Evolutionary conservation across 495 filamentous ascomycete species (phyloP).

Genomic region (Parmelia sp.): DNA sequence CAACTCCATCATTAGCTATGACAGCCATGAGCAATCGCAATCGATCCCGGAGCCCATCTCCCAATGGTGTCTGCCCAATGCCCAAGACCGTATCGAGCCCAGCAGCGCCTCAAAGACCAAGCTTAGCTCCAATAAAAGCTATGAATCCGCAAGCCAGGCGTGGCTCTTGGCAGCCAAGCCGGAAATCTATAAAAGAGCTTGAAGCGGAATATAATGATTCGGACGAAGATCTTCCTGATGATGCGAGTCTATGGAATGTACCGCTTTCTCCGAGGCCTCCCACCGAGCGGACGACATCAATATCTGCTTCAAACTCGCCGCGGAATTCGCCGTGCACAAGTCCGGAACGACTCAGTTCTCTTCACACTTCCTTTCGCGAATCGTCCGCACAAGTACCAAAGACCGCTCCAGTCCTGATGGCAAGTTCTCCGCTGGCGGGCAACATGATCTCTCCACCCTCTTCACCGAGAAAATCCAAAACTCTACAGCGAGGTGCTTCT

Average conservation of each 20-base stretch:
- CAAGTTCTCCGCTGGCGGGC: constrained; percentile 29
- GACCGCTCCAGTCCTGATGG: constrained; percentile 26
- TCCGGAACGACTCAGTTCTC: constrained; percentile 47
- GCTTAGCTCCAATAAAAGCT: constrained; percentile 7
- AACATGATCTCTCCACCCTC: constrained; percentile 14
- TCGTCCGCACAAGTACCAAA: constrained; percentile 16
- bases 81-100: constrained; percentile 10
- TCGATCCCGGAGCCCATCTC: constrained; percentile 37
- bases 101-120: constrained; percentile 11
- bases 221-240: constrained; percentile 90
- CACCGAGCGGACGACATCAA: constrained; percentile 48
- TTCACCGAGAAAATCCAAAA: constrained; percentile 19
- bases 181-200: constrained; percentile 71
- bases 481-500: constrained; percentile 38
- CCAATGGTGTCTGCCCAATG: constrained; percentile 16
- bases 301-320: constrained; percentile 44
- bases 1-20: constrained; percentile 36
- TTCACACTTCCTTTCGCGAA: constrained; percentile 22
- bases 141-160: constrained; percentile 20
- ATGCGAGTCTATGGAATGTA: constrained; percentile 86
- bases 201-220: constrained; percentile 84
- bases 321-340: constrained; percentile 45
- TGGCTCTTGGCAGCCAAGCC: constrained; percentile 61
- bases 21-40: constrained; percentile 27
- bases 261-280: constrained; percentile 83